Evolutionary conservation across 73 alveolate species (phyloP).

Genomic region (Paramecium bursaria): DNA sequence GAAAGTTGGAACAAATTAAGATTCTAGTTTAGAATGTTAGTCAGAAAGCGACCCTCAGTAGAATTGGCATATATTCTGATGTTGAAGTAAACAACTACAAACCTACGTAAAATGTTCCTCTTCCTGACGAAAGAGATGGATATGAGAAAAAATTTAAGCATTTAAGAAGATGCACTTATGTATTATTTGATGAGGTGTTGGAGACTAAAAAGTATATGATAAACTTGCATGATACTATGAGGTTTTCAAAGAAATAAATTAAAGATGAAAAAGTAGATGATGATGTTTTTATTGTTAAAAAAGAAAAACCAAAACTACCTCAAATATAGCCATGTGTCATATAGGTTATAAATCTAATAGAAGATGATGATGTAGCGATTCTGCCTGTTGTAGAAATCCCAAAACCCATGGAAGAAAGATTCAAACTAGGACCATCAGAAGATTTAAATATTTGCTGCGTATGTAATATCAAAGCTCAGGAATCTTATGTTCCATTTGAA

Average conservation of each 20-base stretch:
- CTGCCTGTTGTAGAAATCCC: conserved; percentile 20
- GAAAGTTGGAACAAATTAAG: no score
- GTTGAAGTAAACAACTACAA: background rate
- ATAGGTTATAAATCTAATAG: background rate
- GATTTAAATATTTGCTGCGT: conserved; percentile 12
- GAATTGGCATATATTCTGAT: background rate
- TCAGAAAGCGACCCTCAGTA: conserved; percentile 21
- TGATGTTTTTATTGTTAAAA: background rate
- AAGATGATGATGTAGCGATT: conserved; percentile 42
- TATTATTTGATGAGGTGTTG: conserved; percentile 1
- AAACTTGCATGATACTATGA: conserved; percentile 34
- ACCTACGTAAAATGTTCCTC: conserved; percentile 20
- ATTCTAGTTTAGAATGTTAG: conserved; percentile 23
- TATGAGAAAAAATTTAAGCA: conserved; percentile 35
- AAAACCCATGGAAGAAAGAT: background rate
- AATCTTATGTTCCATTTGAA: background rate
- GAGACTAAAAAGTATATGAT: background rate
- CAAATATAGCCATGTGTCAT: background rate
- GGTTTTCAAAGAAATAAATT: background rate
- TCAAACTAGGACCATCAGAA: background rate
- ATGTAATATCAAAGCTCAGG: background rate
- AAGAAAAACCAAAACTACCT: background rate
- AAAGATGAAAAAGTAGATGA: conserved; percentile 39
- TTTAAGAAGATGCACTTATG: conserved; percentile 24
- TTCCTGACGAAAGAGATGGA: conserved; percentile 9